A percentile compares a stretch with the other conserved stretches of the same genome.
Conservation (phyloP, 2,329 filamentous ascomycete genomes). For the Bipolaris cookei region DNA sequence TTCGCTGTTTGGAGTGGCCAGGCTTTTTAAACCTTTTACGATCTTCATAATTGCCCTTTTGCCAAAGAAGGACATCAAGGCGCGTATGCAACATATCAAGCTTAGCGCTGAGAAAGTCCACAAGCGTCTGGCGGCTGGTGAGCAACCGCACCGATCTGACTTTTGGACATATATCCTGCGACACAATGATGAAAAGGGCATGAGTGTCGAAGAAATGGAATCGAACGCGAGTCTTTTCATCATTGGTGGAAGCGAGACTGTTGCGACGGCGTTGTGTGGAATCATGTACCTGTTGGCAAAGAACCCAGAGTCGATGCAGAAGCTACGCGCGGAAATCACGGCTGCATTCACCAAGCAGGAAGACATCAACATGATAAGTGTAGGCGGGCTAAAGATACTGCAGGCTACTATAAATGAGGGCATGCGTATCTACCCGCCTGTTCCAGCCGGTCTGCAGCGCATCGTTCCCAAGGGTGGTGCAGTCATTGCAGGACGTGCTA, state of each 20-base stretch:
- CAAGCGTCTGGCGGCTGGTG: slow-evolving; percentile 3
- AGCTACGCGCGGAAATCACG: slow-evolving; percentile 16
- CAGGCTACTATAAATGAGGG: slow-evolving; percentile 23
- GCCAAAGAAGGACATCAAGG: slow-evolving; percentile 3
- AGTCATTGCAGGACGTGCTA: slow-evolving; percentile 18
- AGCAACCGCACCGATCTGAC: slow-evolving; percentile 8
- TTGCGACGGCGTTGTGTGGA: slow-evolving; percentile 14
- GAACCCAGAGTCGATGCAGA: slow-evolving; percentile 17
- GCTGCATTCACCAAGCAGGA: slow-evolving; percentile 9
- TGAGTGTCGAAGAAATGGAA: slow-evolving; percentile 37
- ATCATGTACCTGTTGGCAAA: slow-evolving; percentile 11
- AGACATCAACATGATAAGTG: slow-evolving; percentile 15
- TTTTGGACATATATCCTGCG: slow-evolving; percentile 19
- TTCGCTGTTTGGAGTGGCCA: not conserved
- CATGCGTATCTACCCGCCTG: slow-evolving; percentile 26
- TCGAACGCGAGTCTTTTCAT: slow-evolving; percentile 41
- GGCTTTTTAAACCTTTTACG: not conserved
- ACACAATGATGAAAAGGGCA: slow-evolving; percentile 20
- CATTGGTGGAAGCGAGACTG: slow-evolving; percentile 46
- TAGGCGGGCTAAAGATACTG: slow-evolving; percentile 21
- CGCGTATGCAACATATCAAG: not conserved
- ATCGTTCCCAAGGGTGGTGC: slow-evolving; percentile 16
- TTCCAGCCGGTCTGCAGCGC: slow-evolving; percentile 10
- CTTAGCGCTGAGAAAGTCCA: not conserved
- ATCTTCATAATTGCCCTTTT: not conserved